Percentiles rank a stretch among this genome's conserved stretches.
Conservation (phyloP, 108 stramenopile genomes). For the Ochromonas danica region DNA sequence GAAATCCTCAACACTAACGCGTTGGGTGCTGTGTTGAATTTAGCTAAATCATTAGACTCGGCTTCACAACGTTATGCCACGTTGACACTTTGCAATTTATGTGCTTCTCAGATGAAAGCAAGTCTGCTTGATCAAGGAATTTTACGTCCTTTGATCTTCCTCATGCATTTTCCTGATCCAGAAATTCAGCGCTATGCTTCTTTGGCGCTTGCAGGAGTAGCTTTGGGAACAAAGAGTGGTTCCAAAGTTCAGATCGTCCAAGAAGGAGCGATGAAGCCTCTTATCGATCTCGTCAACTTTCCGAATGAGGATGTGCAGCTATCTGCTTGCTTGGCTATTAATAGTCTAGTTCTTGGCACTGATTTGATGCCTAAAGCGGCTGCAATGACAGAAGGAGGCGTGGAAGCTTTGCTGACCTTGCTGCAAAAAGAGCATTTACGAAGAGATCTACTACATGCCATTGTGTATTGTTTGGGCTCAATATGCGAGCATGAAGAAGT, state of each 20-base stretch:
- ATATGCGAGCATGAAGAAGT: conserved; percentile 66
- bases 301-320: conserved; percentile 67
- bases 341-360: conserved; percentile 61
- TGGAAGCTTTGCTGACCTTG: conserved; percentile 57
- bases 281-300: conserved; percentile 67
- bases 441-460: conserved; percentile 58
- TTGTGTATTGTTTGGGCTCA: conserved; percentile 66
- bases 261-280: conserved; percentile 64
- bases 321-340: conserved; percentile 66
- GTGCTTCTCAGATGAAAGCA: conserved; percentile 55
- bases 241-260: conserved; percentile 62
- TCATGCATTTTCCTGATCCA: conserved; percentile 70
- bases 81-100: conserved; percentile 70
- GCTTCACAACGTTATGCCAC: conserved; percentile 73
- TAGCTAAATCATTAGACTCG: conserved; percentile 70
- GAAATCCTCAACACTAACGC: conserved; percentile 58
- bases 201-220: conserved; percentile 68
- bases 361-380: conserved; percentile 55
- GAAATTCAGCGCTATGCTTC: conserved; percentile 77
- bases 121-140: conserved; percentile 64
- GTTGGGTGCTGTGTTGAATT: conserved; percentile 63
- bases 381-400: conserved; percentile 62
- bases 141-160: conserved; percentile 68
- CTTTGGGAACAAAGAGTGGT: conserved; percentile 63
- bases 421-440: conserved; percentile 22